These are phyloP conservation scores for Pseudogymnoascus sp. DNA, from an alignment of 2,329 filamentous ascomycete genomes.

Conservation along the genomic window DNA sequence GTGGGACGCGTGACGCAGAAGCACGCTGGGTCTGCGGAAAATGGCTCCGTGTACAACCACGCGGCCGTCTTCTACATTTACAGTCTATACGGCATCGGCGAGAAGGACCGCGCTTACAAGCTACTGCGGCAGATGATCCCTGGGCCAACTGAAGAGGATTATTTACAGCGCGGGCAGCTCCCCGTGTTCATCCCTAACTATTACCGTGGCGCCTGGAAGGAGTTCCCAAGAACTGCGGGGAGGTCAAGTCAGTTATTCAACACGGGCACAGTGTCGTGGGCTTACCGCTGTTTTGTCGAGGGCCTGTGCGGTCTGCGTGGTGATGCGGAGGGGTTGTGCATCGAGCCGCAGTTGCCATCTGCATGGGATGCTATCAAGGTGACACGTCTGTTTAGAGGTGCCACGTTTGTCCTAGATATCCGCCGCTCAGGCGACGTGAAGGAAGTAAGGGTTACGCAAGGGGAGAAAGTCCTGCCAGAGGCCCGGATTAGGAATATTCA, in stretches of 20 bases:
- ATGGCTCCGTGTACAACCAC: conserved; percentile 54
- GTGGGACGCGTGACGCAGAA: conserved; percentile 54
- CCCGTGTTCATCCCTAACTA: conserved; percentile 55
- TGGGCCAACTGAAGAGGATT: conserved; percentile 46
- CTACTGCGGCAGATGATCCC: conserved; percentile 49
- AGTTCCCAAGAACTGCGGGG: conserved; percentile 47
- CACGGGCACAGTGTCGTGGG: conserved; percentile 53
- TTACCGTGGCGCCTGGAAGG: conserved; percentile 46
- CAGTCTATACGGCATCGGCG: conserved; percentile 45
- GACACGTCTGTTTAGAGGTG: conserved; percentile 44
- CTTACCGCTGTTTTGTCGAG: conserved; percentile 49
- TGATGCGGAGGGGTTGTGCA: conserved; percentile 40
- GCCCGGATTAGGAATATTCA: conserved; percentile 38
- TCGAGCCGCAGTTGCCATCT: conserved; percentile 47
- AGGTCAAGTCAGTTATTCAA: conserved; percentile 53
- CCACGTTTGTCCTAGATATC: conserved; percentile 40
- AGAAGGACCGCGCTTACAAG: conserved; percentile 46
- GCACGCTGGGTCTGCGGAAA: conserved; percentile 52
- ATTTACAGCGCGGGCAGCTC: conserved; percentile 47
- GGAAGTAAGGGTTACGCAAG: conserved; percentile 37
- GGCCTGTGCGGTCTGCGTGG: conserved; percentile 49
- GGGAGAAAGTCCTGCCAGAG: conserved; percentile 35
- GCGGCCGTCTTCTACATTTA: conserved; percentile 50
- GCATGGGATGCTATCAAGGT: conserved; percentile 44
- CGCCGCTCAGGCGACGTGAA: conserved; percentile 35